Percentiles rank a stretch among this genome's conserved stretches.
Conservation (phyloP, 148 eudicot species). For the Amaranthus palmeri region DNA sequence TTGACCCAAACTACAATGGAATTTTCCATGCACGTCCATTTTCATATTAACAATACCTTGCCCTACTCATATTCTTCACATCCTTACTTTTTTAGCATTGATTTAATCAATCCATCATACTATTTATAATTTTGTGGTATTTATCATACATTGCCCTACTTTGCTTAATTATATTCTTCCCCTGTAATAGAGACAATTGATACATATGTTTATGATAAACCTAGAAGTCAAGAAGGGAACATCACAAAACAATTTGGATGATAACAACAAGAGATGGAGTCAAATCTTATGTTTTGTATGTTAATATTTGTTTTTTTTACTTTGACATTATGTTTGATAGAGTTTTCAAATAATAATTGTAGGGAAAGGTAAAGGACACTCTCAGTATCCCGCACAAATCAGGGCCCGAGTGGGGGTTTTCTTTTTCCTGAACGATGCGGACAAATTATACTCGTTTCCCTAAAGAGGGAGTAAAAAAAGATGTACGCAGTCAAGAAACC, state of each 20-base stretch:
- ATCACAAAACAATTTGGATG: not conserved
- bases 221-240: not conserved
- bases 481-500: too few species aligned
- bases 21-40: conserved; percentile 14
- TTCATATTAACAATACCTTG: not conserved
- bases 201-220: not conserved
- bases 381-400: too few species aligned
- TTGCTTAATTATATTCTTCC: conserved; percentile 4
- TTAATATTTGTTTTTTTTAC: conserved; percentile 1
- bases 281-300: not conserved
- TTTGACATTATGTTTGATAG: not conserved
- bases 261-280: not conserved
- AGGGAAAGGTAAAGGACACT: too few species aligned
- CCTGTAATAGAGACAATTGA: conserved; percentile 1
- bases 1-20: conserved; percentile 12
- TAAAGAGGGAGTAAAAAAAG: too few species aligned
- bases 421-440: too few species aligned
- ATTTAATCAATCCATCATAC: conserved; percentile 5
- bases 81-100: conserved; percentile 3
- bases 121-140: conserved; percentile 11
- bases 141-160: conserved; percentile 11
- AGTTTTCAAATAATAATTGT: too few species aligned
- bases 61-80: conserved; percentile 2
- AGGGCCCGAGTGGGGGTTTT: too few species aligned
- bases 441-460: too few species aligned